Evolutionary conservation across 2,329 filamentous ascomycete species (phyloP).

Genomic region (Parasarocladium wereldwijsianum): DNA sequence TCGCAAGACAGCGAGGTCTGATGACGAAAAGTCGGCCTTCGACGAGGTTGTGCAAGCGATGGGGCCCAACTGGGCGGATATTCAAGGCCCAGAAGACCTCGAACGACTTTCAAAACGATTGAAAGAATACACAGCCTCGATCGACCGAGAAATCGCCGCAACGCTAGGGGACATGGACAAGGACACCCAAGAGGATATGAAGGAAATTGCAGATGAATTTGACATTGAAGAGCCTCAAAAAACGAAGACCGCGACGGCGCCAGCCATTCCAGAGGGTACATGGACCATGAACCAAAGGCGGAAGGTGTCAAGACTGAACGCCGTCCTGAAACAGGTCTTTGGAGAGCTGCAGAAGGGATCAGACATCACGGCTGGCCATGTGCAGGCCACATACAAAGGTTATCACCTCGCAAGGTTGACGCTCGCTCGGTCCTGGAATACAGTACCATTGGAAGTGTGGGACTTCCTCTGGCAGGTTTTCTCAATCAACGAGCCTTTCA

Average conservation of each 20-base stretch:
- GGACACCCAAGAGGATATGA: conserved; percentile 18
- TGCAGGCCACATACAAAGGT: conserved; percentile 29
- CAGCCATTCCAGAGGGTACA: conserved; percentile 20
- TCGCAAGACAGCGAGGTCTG: conserved; percentile 20
- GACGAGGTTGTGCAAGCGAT: conserved; percentile 19
- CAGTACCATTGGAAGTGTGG: conserved; percentile 47
- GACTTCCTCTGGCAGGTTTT: conserved; percentile 50
- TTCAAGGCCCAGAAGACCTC: conserved; percentile 18
- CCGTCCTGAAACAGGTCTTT: conserved; percentile 13
- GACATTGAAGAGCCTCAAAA: conserved; percentile 2
- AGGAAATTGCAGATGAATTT: conserved; percentile 11
- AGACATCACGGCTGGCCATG: conserved; percentile 18
- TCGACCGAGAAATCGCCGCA: conserved; percentile 20
- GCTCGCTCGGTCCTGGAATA: conserved; percentile 30
- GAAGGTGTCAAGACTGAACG: conserved; percentile 22
- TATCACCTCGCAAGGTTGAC: conserved; percentile 31
- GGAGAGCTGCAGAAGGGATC: conserved; percentile 14
- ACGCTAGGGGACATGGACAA: conserved; percentile 16
- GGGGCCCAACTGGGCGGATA: conserved; percentile 15
- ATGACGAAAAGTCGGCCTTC: conserved; percentile 19
- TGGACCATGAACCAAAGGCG: conserved; percentile 23
- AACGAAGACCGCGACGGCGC: conserved; percentile 10
- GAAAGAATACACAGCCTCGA: conserved; percentile 18
- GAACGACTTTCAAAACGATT: conserved; percentile 19
- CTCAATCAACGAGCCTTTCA: conserved; percentile 32